Base-by-base conservation (phyloP, 176 grass and related monocot species). In the Oryza punctata region DNA sequence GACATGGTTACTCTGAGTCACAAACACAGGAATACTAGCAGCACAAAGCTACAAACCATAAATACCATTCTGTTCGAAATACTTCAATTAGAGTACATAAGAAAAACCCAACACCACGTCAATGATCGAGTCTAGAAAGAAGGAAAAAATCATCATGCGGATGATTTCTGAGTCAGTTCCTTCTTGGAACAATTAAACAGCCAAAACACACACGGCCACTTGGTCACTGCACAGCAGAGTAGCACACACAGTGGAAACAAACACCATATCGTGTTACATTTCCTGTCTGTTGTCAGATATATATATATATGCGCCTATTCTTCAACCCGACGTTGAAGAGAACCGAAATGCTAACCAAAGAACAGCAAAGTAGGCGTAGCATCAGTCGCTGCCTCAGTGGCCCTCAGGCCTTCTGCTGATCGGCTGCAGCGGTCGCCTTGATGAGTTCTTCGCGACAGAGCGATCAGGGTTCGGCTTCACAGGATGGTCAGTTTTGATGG, bases 261-360 rank as follows among this genome's bases (percentile, higher is more conserved):
- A 35, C 27, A 60, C 24, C 10, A 68, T 43, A 67, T 4, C 23
- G 4, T 21, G 37, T 38, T 38, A 13, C 0, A 8, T 21, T 72
- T 44, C 19, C 26, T 7, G 27, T 63, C 32, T 85, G 21, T 45
- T 45, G 43, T 47, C 45, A 47, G 45, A 44, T 44, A 61, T 44
- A 21, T 44, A 21, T 44, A 47, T 47, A 61, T 44, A 21, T 45
- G 67, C 28, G 35, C 21, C 13, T 43, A 41, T 16, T 11, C 47
- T 77, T 82, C 88, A 86, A 86, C 84, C 18, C 86, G 72, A 28
- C 7, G 67, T 90, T 86, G 88, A 85, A 81, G 30, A 76, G 40
- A 0, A 35, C 13, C 16, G 19, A 27, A 24, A 21, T 7, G 30
- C 23, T 27, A 66, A 33, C 69, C 12, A 38, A 37, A 30, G 38